Conservation (phyloP, 148 eudicot genomes). For the Rhododendron ferrugineum region DNA sequence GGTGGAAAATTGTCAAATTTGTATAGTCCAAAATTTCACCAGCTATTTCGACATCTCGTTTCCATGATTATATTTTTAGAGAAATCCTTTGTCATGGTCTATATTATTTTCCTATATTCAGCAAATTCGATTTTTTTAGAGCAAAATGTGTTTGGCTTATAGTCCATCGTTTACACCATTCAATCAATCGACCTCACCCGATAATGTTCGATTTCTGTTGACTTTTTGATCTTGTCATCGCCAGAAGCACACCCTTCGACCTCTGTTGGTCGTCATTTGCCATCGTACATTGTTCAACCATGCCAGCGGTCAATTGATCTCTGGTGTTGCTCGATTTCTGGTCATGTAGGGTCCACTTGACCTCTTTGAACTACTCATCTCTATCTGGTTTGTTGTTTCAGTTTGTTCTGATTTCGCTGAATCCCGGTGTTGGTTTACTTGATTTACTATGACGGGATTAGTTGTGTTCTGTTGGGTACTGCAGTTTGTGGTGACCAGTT, state of each 20-base stretch:
- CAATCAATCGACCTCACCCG: neutral
- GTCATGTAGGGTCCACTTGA: neutral
- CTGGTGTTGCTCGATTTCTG: neutral
- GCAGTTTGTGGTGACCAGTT: neutral
- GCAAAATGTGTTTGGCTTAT: neutral
- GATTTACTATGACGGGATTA: neutral
- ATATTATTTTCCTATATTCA: neutral
- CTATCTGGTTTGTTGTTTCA: neutral
- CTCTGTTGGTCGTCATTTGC: neutral
- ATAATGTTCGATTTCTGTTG: neutral
- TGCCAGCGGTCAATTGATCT: neutral
- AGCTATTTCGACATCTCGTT: too few species aligned
- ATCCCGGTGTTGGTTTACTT: neutral
- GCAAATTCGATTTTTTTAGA: neutral
- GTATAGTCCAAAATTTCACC: neutral
- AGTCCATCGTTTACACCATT: neutral
- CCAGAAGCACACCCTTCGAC: neutral
- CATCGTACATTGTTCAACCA: neutral
- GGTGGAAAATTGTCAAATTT: neutral
- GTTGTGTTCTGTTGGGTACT: neutral
- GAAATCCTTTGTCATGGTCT: neutral
- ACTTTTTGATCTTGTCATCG: neutral
- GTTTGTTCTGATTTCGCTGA: neutral
- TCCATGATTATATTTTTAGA: neutral
- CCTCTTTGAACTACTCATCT: neutral